Base-by-base conservation (phyloP, 192 early-diverging fungal genomes). In the Backusella psychrophila region DNA sequence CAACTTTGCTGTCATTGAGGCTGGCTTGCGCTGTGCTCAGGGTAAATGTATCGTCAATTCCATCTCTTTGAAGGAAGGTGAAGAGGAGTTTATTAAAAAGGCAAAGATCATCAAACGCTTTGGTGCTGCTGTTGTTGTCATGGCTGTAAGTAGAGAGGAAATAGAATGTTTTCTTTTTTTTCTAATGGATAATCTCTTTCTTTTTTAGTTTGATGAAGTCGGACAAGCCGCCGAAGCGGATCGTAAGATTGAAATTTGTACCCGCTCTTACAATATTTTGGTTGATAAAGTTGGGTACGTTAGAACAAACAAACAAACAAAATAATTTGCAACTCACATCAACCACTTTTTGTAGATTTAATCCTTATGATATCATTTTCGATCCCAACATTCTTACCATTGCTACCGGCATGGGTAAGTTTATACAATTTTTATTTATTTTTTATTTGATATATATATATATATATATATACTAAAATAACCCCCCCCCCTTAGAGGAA, bases 1-100 rank as follows among this genome's bases (percentile, higher is more conserved):
- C 75, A 98, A 98, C 84, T 98, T 98, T 88, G 94, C 93, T n/a
- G 96, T 98, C 14, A 91, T 98, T 36, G 89, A 96, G 73, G 97
- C 97, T 3, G 97, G 97, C 31, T 87, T 98, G 76, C 97, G 96
- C 83, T 98, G 96, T 78, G 93, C 91, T 1, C 97, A 98, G 85
- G 97, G 97, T 75, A 98, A 98, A 80, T 97, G 96, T 80, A 97
- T 98, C 72, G 97, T 98, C 80, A 98, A 98, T 87, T 95, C 94
- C 71, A 97, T 98, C 75, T 95, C 93, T 39, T 85, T 98, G 74
- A 98, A 98, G 84, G 97, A 96, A 79, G 97, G 97, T 72, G 94
- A 95, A 75, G 93, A 81, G 35, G 97, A 97, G 74, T 98, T 97
- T 79, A 85, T 97, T 72, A 92, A 92, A 75, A 96, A 97, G 83